A percentile compares a stretch with the other conserved stretches of the same genome.
phyloP scores from a whole-genome alignment of 495 filamentous ascomycete species.

The Pyronema omphalodes region DNA sequence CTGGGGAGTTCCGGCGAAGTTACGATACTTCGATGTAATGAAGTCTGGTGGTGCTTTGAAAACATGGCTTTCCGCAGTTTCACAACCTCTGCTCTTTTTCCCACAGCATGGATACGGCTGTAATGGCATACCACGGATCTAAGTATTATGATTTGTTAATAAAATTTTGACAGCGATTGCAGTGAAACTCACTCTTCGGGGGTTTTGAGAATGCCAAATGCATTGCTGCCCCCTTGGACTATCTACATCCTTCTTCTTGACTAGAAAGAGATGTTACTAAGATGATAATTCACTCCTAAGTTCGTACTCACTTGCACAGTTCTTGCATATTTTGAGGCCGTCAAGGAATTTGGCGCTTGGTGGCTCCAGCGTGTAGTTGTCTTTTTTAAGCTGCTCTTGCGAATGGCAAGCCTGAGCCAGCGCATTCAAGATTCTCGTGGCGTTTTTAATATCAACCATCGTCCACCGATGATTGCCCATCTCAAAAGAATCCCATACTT shows the following conservation, averaged over 20 bases:
- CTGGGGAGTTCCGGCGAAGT: constrained; percentile 6
- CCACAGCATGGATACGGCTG: constrained; percentile 9
- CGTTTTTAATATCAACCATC: background rate
- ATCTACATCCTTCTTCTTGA: background rate
- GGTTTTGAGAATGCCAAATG: background rate
- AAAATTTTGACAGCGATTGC: background rate
- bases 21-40: constrained; percentile 1
- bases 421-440: background rate
- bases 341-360: constrained; percentile 5
- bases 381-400: constrained; percentile 1
- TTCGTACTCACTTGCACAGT: constrained; percentile 11
- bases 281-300: background rate
- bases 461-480: background rate
- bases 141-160: background rate
- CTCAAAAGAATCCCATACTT: background rate
- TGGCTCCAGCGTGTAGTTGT: constrained; percentile 9
- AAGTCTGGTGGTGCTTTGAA: constrained; percentile 6
- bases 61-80: background rate
- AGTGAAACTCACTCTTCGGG: background rate
- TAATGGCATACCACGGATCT: background rate
- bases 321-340: constrained; percentile 12
- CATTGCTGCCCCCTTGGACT: background rate
- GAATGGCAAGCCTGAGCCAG: constrained; percentile 1
- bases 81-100: constrained; percentile 3
- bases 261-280: constrained; percentile 1